Percentiles rank a stretch among this genome's conserved stretches.
Conservation (phyloP, 805 yeast species). For the Saturnispora gosingensis region DNA sequence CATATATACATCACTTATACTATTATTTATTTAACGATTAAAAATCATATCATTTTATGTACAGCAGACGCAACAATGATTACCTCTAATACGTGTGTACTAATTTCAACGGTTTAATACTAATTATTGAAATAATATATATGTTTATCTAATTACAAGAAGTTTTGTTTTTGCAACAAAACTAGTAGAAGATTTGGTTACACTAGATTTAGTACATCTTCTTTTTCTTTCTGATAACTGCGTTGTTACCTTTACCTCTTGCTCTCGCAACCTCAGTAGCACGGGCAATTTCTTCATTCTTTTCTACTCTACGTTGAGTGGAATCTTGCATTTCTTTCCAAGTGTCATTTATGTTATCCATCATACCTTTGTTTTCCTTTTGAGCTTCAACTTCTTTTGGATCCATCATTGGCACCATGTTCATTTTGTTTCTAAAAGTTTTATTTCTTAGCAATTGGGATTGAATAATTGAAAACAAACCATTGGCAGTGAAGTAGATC, state of each 20-base stretch:
- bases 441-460: constrained; percentile 53
- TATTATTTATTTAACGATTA: not conserved
- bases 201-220: constrained; percentile 1
- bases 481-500: constrained; percentile 76
- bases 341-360: constrained; percentile 24
- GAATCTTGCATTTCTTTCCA: constrained; percentile 27
- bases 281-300: constrained; percentile 20
- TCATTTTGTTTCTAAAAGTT: constrained; percentile 45
- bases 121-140: not conserved
- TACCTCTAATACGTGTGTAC: not conserved
- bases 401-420: constrained; percentile 45
- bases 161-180: not conserved
- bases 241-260: constrained; percentile 21
- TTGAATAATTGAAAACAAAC: constrained; percentile 66
- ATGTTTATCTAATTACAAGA: not conserved
- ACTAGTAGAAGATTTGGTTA: not conserved
- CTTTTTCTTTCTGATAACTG: constrained; percentile 22
- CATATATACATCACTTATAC: not conserved
- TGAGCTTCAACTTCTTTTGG: constrained; percentile 13
- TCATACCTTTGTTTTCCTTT: constrained; percentile 23
- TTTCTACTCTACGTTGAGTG: constrained; percentile 18
- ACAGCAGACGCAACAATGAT: not conserved
- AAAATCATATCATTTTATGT: not conserved
- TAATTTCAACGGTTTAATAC: not conserved
- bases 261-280: constrained; percentile 24